Evolutionary conservation across 2,329 filamentous ascomycete genomes (phyloP), one percentile per base, ranked within the genome.

Genomic region (Fonsecaea pedrosoi): DNA sequence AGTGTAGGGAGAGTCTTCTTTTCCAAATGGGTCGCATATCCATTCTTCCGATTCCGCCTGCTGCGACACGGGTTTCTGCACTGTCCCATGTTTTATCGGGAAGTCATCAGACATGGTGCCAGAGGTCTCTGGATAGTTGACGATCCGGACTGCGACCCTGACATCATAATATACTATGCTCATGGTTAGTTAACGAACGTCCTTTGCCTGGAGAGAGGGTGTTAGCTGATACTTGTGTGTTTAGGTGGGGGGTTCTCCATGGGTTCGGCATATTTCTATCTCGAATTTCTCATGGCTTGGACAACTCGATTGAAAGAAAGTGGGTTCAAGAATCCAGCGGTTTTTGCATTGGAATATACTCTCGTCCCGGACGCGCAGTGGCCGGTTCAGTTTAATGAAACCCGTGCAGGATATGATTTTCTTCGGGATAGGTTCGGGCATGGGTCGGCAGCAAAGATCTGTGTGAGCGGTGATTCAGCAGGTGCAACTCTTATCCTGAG

Each of bases 251-350:
- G 92, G 0, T 95, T 96, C 76, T 87, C 87, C 6, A 91, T 96
- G 89, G 92, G 92, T 2, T 92, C 90, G 12, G 83, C 85, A 18
- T 91, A 90, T 79, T 96, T 96, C 77, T 96, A 96, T 76, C 85
- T 94, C 40, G 92, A 96, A 74, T 95, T 94, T 71, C 82, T 96
- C 2, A 81, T 94, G 62, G 86, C 87, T 8, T 92, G 90, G 89
- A 80, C 91, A 12, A 82, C 84, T 53, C 79, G 92, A 18, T 82
- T 96, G 45, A 83, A 86, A 63, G 79, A 85, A 60, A 81, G 83
- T 18, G 90, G 90, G 1, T 94, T 90, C 76, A 76, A 80, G 9
- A 95, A 94, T 74, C 92, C 92, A 0, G 90, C 90, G 25, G 85
- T 95, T 3, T 92, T 95, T 74, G 87, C 90, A 0, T 82, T 95